These are phyloP conservation scores for Aspergillus fumigatiaffinis DNA, from an alignment of 2,329 filamentous ascomycete genomes.

Conservation along the genomic window DNA sequence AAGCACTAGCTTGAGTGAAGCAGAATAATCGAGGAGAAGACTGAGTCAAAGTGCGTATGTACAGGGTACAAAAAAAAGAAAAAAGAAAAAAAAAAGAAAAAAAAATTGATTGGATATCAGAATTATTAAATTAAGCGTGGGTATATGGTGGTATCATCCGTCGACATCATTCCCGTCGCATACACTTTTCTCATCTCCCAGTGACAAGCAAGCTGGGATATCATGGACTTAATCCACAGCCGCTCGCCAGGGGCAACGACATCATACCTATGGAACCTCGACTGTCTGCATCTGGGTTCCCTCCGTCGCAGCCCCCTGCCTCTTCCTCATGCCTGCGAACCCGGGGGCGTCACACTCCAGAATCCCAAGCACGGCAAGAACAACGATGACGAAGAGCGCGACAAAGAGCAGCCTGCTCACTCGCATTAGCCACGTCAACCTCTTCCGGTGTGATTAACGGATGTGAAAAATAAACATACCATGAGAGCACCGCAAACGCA, in stretches of 20 bases:
- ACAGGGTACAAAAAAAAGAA: no score
- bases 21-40: no score
- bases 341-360: conserved; percentile 24
- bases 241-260: neutral
- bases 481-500: conserved; percentile 27
- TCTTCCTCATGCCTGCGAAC: conserved; percentile 6
- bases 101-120: neutral
- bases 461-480: conserved; percentile 13
- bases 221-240: neutral
- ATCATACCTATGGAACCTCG: neutral
- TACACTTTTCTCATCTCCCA: neutral
- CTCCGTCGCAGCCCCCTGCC: neutral
- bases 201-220: neutral
- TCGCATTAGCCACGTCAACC: neutral
- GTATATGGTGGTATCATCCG: neutral
- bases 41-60: no score
- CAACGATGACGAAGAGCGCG: conserved; percentile 23
- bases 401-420: conserved; percentile 25
- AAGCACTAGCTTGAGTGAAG: neutral
- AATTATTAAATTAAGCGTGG: neutral
- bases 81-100: no score
- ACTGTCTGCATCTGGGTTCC: neutral
- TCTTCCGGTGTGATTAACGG: neutral
- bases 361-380: conserved; percentile 26
- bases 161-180: neutral